These are phyloP conservation scores for Theobroma cacao DNA, from an alignment of 345 rosid genomes.

Conservation along the genomic window DNA sequence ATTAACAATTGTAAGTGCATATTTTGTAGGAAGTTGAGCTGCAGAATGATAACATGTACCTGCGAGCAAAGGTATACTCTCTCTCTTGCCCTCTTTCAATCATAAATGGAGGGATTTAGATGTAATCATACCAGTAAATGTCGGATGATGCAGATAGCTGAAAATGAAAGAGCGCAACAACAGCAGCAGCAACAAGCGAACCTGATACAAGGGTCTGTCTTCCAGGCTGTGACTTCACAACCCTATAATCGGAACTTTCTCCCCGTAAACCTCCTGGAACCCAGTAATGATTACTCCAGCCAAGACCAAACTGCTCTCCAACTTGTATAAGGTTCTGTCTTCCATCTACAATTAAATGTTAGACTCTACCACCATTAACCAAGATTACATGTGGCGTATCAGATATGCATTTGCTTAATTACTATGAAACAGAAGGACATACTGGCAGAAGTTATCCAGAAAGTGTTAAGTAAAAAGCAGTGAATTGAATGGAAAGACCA, in stretches of 20 bases:
- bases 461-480: neutral
- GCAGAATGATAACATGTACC: conserved; percentile 74
- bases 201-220: conserved; percentile 41
- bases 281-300: conserved; percentile 46
- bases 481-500: neutral
- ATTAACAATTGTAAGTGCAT: neutral
- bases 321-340: conserved; percentile 53
- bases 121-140: neutral
- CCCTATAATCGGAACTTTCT: conserved; percentile 58
- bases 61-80: conserved; percentile 59
- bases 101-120: neutral
- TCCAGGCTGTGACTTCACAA: conserved; percentile 41
- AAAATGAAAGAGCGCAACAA: conserved; percentile 47
- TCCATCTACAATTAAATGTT: neutral
- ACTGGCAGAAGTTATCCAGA: neutral
- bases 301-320: conserved; percentile 65
- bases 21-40: conserved; percentile 72
- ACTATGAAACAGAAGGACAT: neutral
- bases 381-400: neutral
- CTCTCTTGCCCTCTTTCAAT: neutral
- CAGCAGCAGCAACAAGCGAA: conserved; percentile 36
- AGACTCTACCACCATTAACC: neutral
- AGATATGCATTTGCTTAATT: neutral
- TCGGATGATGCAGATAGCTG: conserved; percentile 52
- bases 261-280: conserved; percentile 58